Evolutionary conservation across 257 asterid genomes (phyloP), one percentile per base, ranked within the genome.

Genomic region (Oldenlandia corymbosa): DNA sequence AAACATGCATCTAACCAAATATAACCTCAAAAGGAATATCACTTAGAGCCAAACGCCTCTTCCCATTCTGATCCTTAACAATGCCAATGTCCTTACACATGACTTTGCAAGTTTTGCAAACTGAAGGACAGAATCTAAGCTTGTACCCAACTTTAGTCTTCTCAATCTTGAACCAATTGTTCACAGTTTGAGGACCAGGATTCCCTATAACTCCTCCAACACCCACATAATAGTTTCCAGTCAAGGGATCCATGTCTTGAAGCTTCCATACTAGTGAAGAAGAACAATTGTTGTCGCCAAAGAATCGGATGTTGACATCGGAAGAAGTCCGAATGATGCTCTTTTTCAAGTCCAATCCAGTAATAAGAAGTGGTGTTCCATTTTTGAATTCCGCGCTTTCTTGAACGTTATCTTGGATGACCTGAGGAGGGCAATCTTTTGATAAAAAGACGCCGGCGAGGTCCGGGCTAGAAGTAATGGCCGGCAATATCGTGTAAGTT

Each of bases 61-160:
- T 26, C 34, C 74, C 74, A 14, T 61, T 39, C 26, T n/a, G n/a
- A n/a, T 69, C 48, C 7, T 23, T 34, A 24, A 60, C n/a, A 5
- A 54, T 51, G 51, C 74, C 74, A 62, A 70, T 7, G 31, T 70
- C 62, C 27, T 27, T 63, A 55, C 74, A 70, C 2, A 20, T 10
- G 5, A 54, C 64, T 17, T 46, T 47, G 20, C 64, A 53, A 34
- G 4, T 1, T 43, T 30, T 36, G 47, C 68, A 62, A 16, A 70
- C 69, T 0, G 58, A 41, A 2, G 74, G 74, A 6, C 74, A 62
- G 16, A 18, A 45, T 2, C n/a, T 21, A 0, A 70, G 48, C 64
- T 62, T 55, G 30, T 70, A 70, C 10, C 26, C 55, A 31, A 7
- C 11, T 10, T 31, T 36, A 18, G 2, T 11, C 0, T 20, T 56